Percentiles rank a stretch among this genome's conserved stretches.
Conservation (phyloP, 176 grass and related monocot species). For the Triticum urartu region DNA sequence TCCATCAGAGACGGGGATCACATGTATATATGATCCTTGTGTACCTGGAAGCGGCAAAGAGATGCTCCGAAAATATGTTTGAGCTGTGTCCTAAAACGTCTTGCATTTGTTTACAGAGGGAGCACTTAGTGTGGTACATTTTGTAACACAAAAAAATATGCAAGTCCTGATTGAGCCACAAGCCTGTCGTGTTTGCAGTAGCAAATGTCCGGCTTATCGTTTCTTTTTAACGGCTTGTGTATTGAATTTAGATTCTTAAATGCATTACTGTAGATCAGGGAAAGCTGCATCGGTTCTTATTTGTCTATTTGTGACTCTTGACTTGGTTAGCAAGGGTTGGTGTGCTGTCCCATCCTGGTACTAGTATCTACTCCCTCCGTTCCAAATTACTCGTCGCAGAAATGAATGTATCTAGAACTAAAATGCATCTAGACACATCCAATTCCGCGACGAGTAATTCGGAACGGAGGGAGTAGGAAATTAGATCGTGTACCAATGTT, state of each 20-base stretch:
- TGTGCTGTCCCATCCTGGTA: neutral
- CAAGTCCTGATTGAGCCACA: neutral
- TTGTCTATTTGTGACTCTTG: neutral
- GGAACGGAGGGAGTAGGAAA: neutral
- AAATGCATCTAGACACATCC: no score
- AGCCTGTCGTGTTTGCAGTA: neutral
- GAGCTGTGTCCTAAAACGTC: neutral
- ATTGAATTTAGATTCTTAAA: constrained; percentile 16
- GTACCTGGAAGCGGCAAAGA: neutral
- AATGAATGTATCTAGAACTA: no score
- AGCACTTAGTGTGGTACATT: neutral
- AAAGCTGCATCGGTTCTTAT: constrained; percentile 2
- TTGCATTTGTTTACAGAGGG: neutral
- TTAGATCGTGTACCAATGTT: neutral
- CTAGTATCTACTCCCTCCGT: neutral
- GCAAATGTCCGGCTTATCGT: neutral
- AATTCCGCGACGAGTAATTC: no score
- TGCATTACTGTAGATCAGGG: neutral
- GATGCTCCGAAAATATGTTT: neutral
- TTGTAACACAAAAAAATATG: neutral
- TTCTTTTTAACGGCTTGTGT: neutral
- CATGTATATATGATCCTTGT: neutral
- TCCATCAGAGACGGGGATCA: neutral
- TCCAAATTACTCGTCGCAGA: no score
- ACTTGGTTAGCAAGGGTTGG: neutral